These are phyloP conservation scores for Colletotrichum sp. DNA, from an alignment of 2,329 filamentous ascomycete genomes.

Conservation along the genomic window DNA sequence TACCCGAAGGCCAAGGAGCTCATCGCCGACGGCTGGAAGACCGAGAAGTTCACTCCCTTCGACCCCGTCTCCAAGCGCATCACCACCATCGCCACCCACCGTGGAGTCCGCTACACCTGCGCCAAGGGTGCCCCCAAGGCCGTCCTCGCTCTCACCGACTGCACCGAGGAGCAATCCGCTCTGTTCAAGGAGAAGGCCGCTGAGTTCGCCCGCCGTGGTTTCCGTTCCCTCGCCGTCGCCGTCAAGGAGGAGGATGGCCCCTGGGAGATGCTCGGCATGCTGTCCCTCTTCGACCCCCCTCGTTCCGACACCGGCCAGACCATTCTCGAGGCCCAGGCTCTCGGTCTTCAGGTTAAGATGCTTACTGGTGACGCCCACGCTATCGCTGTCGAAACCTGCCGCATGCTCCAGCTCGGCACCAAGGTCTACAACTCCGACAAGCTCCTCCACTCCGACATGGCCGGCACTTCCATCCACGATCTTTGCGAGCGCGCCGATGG, in stretches of 20 bases:
- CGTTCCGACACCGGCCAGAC: slow-evolving; percentile 81
- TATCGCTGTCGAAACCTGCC: slow-evolving; percentile 82
- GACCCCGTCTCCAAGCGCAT: slow-evolving; percentile 83
- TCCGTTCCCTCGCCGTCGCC: slow-evolving; percentile 80
- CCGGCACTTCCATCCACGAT: slow-evolving; percentile 76
- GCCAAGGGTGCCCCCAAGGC: slow-evolving; percentile 82
- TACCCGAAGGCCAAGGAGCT: slow-evolving; percentile 82
- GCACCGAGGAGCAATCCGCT: slow-evolving; percentile 66
- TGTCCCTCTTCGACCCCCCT: slow-evolving; percentile 82
- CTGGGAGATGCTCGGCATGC: slow-evolving; percentile 77
- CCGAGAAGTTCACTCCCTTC: slow-evolving; percentile 79
- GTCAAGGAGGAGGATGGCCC: slow-evolving; percentile 78
- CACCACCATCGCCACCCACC: slow-evolving; percentile 71
- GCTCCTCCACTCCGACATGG: slow-evolving; percentile 77
- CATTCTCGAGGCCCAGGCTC: slow-evolving; percentile 76
- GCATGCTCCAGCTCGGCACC: slow-evolving; percentile 79
- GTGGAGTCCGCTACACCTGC: slow-evolving; percentile 73
- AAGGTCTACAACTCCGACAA: slow-evolving; percentile 84
- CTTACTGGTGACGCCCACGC: slow-evolving; percentile 81
- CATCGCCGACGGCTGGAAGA: slow-evolving; percentile 75
- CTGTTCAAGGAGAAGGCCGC: slow-evolving; percentile 75
- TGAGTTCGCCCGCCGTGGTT: slow-evolving; percentile 80
- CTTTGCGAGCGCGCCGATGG: slow-evolving; percentile 77
- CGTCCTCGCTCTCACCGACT: slow-evolving; percentile 72
- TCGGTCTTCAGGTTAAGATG: slow-evolving; percentile 82